Percentiles rank a stretch among this genome's conserved stretches.
Evolutionary conservation across 495 filamentous ascomycete genomes (phyloP).

Genomic region (Barbatosphaeria neglecta): DNA sequence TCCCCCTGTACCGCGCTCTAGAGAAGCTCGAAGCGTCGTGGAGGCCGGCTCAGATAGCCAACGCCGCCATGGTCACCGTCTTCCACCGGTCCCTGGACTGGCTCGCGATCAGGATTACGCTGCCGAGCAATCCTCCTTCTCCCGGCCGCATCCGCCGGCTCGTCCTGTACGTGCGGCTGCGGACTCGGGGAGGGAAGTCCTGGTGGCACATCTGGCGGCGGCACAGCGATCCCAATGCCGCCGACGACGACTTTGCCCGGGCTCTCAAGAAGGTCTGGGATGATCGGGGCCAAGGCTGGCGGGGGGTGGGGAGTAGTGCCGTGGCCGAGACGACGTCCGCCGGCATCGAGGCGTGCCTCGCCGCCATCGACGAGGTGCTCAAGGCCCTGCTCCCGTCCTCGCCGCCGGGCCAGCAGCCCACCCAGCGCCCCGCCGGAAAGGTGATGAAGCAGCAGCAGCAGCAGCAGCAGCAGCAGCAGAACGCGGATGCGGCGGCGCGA

Average conservation of each 20-base stretch:
- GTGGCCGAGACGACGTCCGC: conserved; percentile 15
- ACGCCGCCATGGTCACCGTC: conserved; percentile 26
- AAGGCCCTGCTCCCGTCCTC: conserved; percentile 13
- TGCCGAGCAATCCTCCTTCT: conserved; percentile 11
- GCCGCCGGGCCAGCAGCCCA: conserved; percentile 2
- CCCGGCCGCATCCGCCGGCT: conserved; percentile 12
- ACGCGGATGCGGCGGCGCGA: not conserved
- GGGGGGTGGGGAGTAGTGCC: conserved; percentile 19
- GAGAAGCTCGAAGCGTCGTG: conserved; percentile 39
- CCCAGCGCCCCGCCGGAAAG: not conserved
- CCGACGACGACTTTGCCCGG: conserved; percentile 29
- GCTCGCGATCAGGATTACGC: conserved; percentile 34
- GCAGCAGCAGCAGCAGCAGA: conserved; percentile 9
- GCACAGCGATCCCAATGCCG: conserved; percentile 1
- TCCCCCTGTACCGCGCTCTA: conserved; percentile 58
- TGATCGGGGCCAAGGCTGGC: conserved; percentile 16
- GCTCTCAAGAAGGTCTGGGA: conserved; percentile 26
- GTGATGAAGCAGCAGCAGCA: conserved; percentile 8
- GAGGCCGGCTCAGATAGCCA: conserved; percentile 15
- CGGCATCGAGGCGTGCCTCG: conserved; percentile 19
- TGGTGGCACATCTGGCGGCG: conserved; percentile 31
- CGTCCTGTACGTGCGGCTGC: conserved; percentile 25
- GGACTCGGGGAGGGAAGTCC: conserved; percentile 15
- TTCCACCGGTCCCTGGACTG: conserved; percentile 33
- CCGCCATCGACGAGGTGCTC: conserved; percentile 16